Base-by-base conservation (phyloP, 176 grass and related monocot genomes). In the Tillandsia fasciculata region DNA sequence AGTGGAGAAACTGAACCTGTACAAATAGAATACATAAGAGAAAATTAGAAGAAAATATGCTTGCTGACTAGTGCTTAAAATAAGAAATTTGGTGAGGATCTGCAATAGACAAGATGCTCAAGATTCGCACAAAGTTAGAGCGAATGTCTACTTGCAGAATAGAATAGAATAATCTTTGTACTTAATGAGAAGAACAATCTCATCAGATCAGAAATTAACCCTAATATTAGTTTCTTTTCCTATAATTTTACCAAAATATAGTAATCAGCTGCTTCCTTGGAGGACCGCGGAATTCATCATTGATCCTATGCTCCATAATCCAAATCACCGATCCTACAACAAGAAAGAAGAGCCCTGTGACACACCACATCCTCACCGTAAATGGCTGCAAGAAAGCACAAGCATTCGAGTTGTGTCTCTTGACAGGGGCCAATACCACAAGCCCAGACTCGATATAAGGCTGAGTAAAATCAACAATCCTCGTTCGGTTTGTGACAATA, bases 1-100 rank as follows among this genome's bases (percentile, higher is more conserved):
- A 76, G 91, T 96, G 47, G 84, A 96, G 76, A 96, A 90, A 72
- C 91, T 87, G 81, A 96, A 96, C 91, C 91, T 96, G 82, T 42
- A 42, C 64, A 72, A 76, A 70, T 22, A 54, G 54, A 59, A 20
- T 1, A 17, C 22, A 9, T 20, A 17, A 7, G 12, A 59, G 54
- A 59, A 59, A 59, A 59, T 59, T 15, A 59, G n/a, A 15, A 42
- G 33, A 42, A 42, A 6, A 42, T 42, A 42, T 42, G 33, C 6
- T 42, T 42, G 33, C 6, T 42, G 33, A 42, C 33, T 42, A 42
- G 33, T 7, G 4, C 28, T 29, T 29, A n/a, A 57, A 17, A 57
- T 57, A 57, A 57, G 53, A 57, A 57, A 13, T 57, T 57, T n/a
- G 12, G 53, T 29, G 28, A 29, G 28, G 2, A 29, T 29, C 28